phyloP scores from a whole-genome alignment of 139 green algal genomes.

The Raphidocelis subcapitata region DNA sequence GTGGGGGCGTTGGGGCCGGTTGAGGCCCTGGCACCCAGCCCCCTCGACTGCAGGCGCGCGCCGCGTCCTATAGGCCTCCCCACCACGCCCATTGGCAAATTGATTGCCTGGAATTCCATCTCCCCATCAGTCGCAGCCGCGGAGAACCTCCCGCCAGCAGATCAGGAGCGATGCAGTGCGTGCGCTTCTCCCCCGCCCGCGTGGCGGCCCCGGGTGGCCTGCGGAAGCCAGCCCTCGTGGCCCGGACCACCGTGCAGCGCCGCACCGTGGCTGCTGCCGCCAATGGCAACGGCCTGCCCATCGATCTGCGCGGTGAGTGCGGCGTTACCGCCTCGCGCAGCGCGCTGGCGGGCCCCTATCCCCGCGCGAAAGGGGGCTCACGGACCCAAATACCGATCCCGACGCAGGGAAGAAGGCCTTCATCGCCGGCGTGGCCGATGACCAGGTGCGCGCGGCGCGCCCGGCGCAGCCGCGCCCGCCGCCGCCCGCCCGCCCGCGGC shows the following conservation, averaged over 20 bases:
- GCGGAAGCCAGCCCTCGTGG: too few species aligned
- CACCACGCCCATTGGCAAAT: too few species aligned
- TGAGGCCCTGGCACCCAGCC: too few species aligned
- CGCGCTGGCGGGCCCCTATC: neutral
- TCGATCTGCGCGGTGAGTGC: slow-evolving; percentile 64
- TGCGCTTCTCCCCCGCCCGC: neutral
- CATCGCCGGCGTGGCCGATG: slow-evolving; percentile 97
- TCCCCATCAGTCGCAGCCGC: neutral
- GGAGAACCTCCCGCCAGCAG: slow-evolving; percentile 17
- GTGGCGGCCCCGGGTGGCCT: neutral
- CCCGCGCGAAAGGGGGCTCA: neutral
- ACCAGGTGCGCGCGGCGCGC: slow-evolving; percentile 86
- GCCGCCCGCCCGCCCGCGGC: too few species aligned
- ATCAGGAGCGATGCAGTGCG: neutral
- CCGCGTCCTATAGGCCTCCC: too few species aligned
- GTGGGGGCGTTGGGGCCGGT: too few species aligned
- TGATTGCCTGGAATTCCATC: neutral
- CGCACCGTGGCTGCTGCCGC: slow-evolving; percentile 22
- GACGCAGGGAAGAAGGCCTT: slow-evolving; percentile 96
- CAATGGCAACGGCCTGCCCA: slow-evolving; percentile 47
- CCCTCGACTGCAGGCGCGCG: too few species aligned
- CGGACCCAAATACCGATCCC: neutral
- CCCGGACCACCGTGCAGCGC: neutral
- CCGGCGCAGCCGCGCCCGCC: too few species aligned
- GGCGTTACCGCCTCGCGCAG: neutral